Base-by-base conservation (phyloP, 192 early-diverging fungal species). In the Podila clonocystis region DNA sequence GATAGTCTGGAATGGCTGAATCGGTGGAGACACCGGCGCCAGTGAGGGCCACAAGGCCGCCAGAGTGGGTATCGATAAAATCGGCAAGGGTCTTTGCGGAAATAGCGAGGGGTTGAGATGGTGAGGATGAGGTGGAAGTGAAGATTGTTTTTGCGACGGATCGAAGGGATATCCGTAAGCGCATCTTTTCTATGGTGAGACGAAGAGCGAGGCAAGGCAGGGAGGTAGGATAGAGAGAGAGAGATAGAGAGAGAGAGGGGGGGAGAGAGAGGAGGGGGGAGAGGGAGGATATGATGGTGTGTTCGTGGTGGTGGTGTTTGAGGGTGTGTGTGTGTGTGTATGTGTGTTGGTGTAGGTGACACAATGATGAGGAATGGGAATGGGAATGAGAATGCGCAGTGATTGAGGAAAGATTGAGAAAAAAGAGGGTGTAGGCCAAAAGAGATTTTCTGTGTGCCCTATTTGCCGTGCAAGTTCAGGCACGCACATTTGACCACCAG, bases 1-100 rank as follows among this genome's bases (percentile, higher is more conserved):
- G 89, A 75, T 96, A 97, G 85, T 95, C 94, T 2, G 95, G 96
- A 33, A 96, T 94, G 33, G 88, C 89, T 0, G 88, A 92, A 57
- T 89, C 87, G 13, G 91, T 91, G 24, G 87, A 89, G 61, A 90
- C 87, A 12, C 87, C 86, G 61, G 89, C 89, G 19, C 87, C 89
- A 2, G 89, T 90, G 34, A 90, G 66, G 15, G 89, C 84, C 2
- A 85, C 58, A 19, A 88, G 41, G 28, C 82, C 63, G 45, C 76
- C 72, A 20, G 57, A 20, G 52, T 75, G 65, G 13, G 75, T 26
- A 15, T 64, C 62, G 58, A 89, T 65, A 59, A 87, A 75, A 19
- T 82, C 72, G 12, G 72, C 72, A 5, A 89, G 67, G 31, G 73
- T 58, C 13, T 73, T 50, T 17, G 73, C 65, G 28, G 84, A 75